Base-by-base conservation (phyloP, 129 eudicot species). In the Scalesia atractyloides region DNA sequence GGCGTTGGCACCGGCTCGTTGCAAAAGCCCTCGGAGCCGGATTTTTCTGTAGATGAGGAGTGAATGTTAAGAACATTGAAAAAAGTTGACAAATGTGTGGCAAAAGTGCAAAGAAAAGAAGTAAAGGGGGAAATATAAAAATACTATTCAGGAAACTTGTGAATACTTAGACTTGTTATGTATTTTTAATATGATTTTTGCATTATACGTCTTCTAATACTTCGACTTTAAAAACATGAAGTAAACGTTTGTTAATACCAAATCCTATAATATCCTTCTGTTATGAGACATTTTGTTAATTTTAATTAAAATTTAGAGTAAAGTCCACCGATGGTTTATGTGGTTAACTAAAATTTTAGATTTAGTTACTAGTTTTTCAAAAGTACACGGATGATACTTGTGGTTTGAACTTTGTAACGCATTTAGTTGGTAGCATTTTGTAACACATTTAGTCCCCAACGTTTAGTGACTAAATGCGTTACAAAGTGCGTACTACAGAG, bases 21-120 rank as follows among this genome's bases (percentile, higher is more conserved):
- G 78, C 87, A 74, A 66, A 87, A 87, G 76, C 93, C 93, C 5
- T 70, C 73, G 1, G 93, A 87, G 68, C 93, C 89, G 8, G 93
- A 87, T 71, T 87, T 87, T 77, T 87, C 89, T 20, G 80, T 82
- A 73, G 89, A 82, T 26, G 89, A 84, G 75, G 86, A 81, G 39
- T 86, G 84, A 71, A 14, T 10, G 14, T 62, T n/a, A n/a, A n/a
- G n/a, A n/a, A n/a, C n/a, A n/a, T n/a, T 53, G 12, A 24, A 22
- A 57, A 17, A 12, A 9, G 3, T 8, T 64, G 46, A 68, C 8
- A 66, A 11, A 64, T 34, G 69, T 79, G 62, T 64, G 64, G 26
- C 7, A 14, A 72, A 79, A 53, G 20, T 30, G 54, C 34, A 19
- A 66, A 36, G 56, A n/a, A 68, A 34, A 66, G 41, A 72, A 65